Base-by-base conservation (phyloP, 2,329 filamentous ascomycete genomes). In the Colletotrichum orchidophilum region DNA sequence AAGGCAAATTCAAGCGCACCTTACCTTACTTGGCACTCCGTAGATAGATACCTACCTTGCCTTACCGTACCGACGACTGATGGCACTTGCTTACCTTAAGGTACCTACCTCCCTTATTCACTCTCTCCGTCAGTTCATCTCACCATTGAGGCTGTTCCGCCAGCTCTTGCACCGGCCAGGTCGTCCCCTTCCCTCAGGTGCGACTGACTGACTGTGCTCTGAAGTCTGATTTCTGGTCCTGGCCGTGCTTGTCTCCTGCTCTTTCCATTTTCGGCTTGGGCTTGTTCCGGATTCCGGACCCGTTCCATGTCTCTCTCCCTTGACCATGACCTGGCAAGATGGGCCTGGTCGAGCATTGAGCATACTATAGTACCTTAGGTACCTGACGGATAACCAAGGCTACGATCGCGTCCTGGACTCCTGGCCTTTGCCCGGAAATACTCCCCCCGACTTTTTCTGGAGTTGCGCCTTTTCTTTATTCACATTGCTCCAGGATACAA, bases 321-420 rank as follows among this genome's bases (percentile, higher is more conserved):
- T 21, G 60, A 60, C 57, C 57, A 42, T 60, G 57, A 63, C 60
- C 49, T 54, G 52, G 49, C 31, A 62, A 35, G 7, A 52, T 2
- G 18, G 21, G 39, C 39, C 39, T 46, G 39, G 15, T 46, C 58
- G 7, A 18, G 9, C 27, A 49, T 11, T 31, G 42, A 50, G 58
- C 27, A 46, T n/a, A n/a, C n/a, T n/a, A n/a, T n/a, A n/a, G n/a
- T n/a, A n/a, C n/a, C n/a, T n/a, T n/a, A n/a, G n/a, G n/a, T n/a
- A n/a, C n/a, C n/a, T n/a, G n/a, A n/a, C n/a, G n/a, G n/a, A n/a
- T 33, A 42, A 33, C 8, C 57, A 59, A 21, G 35, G 27, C 58
- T 39, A 33, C 18, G 58, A 27, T 15, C 39, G 12, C 15, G 27
- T 29, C n/a, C 27, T 42, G 26, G 33, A 59, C 42, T 35, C 26